Base-by-base conservation (phyloP, 371 early-diverging fungal genomes). In the Saksenaea vasiformis region DNA sequence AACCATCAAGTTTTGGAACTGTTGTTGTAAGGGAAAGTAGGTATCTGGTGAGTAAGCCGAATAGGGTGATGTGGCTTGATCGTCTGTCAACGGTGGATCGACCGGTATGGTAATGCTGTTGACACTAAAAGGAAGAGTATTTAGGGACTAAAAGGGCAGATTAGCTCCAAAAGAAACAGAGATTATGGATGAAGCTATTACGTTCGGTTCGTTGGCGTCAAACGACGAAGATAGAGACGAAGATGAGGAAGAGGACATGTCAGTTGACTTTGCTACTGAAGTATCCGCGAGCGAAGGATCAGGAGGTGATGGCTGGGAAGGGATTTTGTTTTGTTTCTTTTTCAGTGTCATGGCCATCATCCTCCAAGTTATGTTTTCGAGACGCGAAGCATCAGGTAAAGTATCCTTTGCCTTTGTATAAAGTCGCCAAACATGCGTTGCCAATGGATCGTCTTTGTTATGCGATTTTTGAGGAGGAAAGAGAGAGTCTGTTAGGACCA, bases 351-450 rank as follows among this genome's bases (percentile, higher is more conserved):
- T 79, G 14, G 86, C 85, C 90, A 90, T 89, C 76, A 85, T 82
- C 24, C 90, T 82, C 90, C 90, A 90, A 5, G 87, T 85, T 24
- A 88, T 57, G 66, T 90, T 90, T 64, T 90, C 90, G 7, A 89
- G 65, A 27, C 90, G 77, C 39, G 79, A 74, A 15, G 85, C 89
- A 35, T 90, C 77, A 5, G 89, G 88, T n/a, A 88, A 54, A 13
- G 68, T 80, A 60, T 88, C 87, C 68, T 87, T 87, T 15, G 89
- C 87, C 63, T 88, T 85, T 17, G 87, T 86, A 64, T 86, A 89
- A 62, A 90, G 68, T 38, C 85, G 77, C 90, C 90, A 90, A n/a
- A 91, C 72, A 55, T 87, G 82, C 7, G 82, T 78, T 9, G 85
- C 81, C 26, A 86, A 65, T 22, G 86, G 84, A 64, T 88, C 87